phyloP scores from a whole-genome alignment of 2,329 filamentous ascomycete species.

The Lecanosticta acicola region DNA sequence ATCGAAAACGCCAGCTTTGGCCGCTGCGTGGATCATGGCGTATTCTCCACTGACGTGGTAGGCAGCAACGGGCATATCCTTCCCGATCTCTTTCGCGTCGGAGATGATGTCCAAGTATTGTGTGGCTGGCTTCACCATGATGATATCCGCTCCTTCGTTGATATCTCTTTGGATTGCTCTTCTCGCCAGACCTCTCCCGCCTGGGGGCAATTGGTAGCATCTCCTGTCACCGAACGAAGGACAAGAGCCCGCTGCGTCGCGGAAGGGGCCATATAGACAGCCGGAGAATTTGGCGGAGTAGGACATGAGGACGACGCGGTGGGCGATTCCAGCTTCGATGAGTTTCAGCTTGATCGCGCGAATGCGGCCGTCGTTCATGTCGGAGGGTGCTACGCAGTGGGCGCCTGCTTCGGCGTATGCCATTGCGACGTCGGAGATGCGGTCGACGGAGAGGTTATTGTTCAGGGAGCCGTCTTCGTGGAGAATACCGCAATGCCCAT shows the following conservation, averaged over 20 bases:
- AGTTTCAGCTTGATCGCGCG: constrained; percentile 97
- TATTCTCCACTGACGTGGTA: constrained; percentile 98
- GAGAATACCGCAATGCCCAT: constrained; percentile 95
- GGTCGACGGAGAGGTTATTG: constrained; percentile 87
- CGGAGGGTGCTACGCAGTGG: constrained; percentile 92
- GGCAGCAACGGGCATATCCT: constrained; percentile 85
- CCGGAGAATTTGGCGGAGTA: constrained; percentile 98
- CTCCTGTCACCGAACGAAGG: constrained; percentile 91
- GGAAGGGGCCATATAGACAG: constrained; percentile 93
- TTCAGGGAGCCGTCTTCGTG: constrained; percentile 88
- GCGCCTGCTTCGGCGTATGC: constrained; percentile 93
- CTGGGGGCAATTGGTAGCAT: constrained; percentile 94
- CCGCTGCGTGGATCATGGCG: constrained; percentile 93
- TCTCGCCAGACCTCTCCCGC: constrained; percentile 83
- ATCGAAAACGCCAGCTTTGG: constrained; percentile 94
- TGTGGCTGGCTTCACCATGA: constrained; percentile 97
- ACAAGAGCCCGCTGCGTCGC: constrained; percentile 84
- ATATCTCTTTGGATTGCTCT: constrained; percentile 88
- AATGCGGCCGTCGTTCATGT: constrained; percentile 98
- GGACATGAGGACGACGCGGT: constrained; percentile 90
- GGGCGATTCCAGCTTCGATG: constrained; percentile 88
- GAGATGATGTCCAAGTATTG: constrained; percentile 97
- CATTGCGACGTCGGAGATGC: constrained; percentile 94
- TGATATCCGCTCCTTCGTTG: constrained; percentile 88
- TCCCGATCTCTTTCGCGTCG: constrained; percentile 89